Conservation (phyloP, 768 basidiomycete genomes). For the Calocera viscosa region DNA sequence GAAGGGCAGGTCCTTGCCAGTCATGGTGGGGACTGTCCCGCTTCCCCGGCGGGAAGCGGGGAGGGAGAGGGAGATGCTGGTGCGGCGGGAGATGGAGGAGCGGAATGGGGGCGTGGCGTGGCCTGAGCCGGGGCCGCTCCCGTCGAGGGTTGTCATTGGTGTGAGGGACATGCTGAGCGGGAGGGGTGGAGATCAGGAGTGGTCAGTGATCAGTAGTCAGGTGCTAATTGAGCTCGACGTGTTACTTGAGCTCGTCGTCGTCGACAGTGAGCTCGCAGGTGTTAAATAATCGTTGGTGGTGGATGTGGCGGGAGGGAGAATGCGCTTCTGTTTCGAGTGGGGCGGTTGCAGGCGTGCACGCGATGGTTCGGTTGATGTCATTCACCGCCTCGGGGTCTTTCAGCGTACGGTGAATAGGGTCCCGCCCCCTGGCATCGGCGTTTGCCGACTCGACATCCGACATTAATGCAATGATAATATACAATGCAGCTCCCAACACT, state of each 20-base stretch:
- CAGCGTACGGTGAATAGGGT: too few species aligned
- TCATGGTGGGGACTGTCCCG: conserved; percentile 3
- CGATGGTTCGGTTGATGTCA: neutral
- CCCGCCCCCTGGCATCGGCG: neutral
- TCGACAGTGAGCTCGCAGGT: too few species aligned
- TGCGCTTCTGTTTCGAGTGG: neutral
- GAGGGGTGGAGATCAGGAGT: neutral
- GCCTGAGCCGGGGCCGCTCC: neutral
- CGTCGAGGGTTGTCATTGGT: neutral
- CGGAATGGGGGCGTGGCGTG: neutral
- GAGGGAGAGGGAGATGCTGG: conserved; percentile 2
- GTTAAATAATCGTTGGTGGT: too few species aligned
- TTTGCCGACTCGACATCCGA: neutral
- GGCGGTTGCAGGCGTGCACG: neutral
- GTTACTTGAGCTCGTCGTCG: too few species aligned
- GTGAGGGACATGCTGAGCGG: conserved; percentile 2
- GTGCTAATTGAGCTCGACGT: too few species aligned
- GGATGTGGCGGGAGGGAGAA: too few species aligned
- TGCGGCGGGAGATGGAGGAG: neutral
- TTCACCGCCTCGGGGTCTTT: neutral
- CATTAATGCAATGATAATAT: neutral
- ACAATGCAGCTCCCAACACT: too few species aligned
- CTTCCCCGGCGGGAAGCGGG: neutral
- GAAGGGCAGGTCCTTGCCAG: neutral
- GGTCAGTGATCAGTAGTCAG: neutral